A percentile compares a stretch with the other conserved stretches of the same genome.
Conservation (phyloP, 768 basidiomycete genomes). For the Mycena haematopus region DNA sequence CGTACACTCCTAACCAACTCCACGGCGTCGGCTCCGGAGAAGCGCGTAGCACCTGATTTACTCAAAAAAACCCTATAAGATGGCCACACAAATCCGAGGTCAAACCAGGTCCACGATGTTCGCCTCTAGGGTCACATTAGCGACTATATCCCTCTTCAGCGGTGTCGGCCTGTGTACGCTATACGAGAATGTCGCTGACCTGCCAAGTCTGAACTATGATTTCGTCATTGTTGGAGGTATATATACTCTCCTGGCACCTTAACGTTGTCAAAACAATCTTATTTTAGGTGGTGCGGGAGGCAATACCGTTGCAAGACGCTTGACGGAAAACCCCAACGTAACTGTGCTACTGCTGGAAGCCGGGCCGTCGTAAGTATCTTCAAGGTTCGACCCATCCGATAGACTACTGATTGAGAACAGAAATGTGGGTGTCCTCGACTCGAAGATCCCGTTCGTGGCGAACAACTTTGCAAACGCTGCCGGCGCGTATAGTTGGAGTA, state of each 20-base stretch:
- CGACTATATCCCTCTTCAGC: slow-evolving; percentile 12
- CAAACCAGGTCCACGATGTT: slow-evolving; percentile 7
- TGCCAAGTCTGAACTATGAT: slow-evolving; percentile 15
- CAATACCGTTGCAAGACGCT: slow-evolving; percentile 2
- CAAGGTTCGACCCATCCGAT: not conserved
- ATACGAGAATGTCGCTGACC: slow-evolving; percentile 14
- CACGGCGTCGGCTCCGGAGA: slow-evolving; percentile 8
- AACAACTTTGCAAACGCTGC: not conserved
- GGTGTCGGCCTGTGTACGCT: slow-evolving; percentile 8
- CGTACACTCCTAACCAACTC: not conserved
- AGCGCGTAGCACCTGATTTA: slow-evolving; percentile 4
- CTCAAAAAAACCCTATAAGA: slow-evolving; percentile 11
- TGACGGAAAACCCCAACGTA: slow-evolving; percentile 5
- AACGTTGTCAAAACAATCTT: not conserved
- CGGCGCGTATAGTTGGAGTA: slow-evolving; percentile 17
- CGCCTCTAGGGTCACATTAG: slow-evolving; percentile 1
- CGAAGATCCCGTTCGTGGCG: slow-evolving; percentile 7
- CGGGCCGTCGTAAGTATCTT: slow-evolving; percentile 9
- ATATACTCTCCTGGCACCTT: not conserved
- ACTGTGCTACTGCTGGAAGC: slow-evolving; percentile 15
- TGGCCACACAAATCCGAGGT: not conserved
- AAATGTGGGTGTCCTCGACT: not conserved
- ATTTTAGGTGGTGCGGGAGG: not conserved
- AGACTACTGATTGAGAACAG: slow-evolving; percentile 1
- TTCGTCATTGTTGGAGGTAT: slow-evolving; percentile 19